Conservation (phyloP, 2,329 filamentous ascomycete genomes). For the Clonostachys sp. region DNA sequence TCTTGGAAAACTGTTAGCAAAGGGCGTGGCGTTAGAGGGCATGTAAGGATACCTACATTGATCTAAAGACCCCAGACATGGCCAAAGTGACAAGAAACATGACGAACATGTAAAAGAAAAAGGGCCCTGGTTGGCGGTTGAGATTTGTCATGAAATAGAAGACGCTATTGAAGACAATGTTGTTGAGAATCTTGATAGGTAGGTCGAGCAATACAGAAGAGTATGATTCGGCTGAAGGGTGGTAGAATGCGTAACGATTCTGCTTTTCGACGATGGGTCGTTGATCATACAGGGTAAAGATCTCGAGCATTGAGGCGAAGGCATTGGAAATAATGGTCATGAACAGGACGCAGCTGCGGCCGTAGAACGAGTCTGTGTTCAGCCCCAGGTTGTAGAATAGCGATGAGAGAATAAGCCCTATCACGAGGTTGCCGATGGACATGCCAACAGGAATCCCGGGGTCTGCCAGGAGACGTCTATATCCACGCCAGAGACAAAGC, state of each 20-base stretch:
- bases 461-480: slow-evolving; percentile 48
- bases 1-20: slow-evolving; percentile 31
- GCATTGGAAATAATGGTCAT: slow-evolving; percentile 57
- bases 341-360: slow-evolving; percentile 53
- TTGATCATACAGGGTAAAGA: slow-evolving; percentile 36
- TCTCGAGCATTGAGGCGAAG: slow-evolving; percentile 51
- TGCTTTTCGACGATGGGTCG: slow-evolving; percentile 45
- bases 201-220: slow-evolving; percentile 51
- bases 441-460: slow-evolving; percentile 39
- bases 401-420: slow-evolving; percentile 57
- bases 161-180: slow-evolving; percentile 45
- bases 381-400: slow-evolving; percentile 50
- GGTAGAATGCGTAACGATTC: slow-evolving; percentile 43
- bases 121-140: not conserved
- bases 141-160: slow-evolving; percentile 7
- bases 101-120: slow-evolving; percentile 60
- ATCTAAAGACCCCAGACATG: slow-evolving; percentile 34
- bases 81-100: slow-evolving; percentile 67
- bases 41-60: slow-evolving; percentile 60
- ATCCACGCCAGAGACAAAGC: slow-evolving; percentile 44
- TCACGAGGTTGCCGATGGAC: slow-evolving; percentile 42
- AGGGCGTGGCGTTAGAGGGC: slow-evolving; percentile 29
- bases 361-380: slow-evolving; percentile 45
- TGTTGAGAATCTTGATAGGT: slow-evolving; percentile 50
- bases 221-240: slow-evolving; percentile 46